Evolutionary conservation across 148 eudicot genomes (phyloP).

Genomic region (Nyssa sinensis): DNA sequence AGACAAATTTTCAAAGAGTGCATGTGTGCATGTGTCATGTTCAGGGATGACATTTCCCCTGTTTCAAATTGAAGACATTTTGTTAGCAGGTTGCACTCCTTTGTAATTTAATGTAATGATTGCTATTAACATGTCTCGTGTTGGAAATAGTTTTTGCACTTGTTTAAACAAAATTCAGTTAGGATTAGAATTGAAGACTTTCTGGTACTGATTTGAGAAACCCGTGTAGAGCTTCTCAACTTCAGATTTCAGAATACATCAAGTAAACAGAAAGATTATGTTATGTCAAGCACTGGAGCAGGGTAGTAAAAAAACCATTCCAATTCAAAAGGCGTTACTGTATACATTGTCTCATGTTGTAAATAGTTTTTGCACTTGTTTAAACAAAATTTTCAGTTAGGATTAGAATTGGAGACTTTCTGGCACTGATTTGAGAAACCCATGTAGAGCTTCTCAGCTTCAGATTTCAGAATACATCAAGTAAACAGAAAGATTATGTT

Average conservation of each 20-base stretch:
- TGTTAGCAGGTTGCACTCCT: too few species aligned
- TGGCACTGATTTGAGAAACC: neutral
- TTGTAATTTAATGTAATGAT: too few species aligned
- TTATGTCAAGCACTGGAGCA: neutral
- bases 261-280: neutral
- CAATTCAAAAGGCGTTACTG: constrained; percentile 5
- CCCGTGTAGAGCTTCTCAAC: neutral
- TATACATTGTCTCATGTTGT: too few species aligned
- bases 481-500: neutral
- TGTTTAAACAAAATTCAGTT: too few species aligned
- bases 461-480: neutral
- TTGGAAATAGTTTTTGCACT: too few species aligned
- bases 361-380: too few species aligned
- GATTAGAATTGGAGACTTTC: neutral
- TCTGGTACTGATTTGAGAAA: neutral
- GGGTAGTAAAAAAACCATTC: neutral
- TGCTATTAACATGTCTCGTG: too few species aligned
- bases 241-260: neutral
- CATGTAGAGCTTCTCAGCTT: too few species aligned
- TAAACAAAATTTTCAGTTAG: too few species aligned
- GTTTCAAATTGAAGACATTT: neutral
- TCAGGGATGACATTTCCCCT: neutral
- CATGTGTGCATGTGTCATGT: neutral
- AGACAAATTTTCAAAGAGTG: neutral
- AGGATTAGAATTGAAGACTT: neutral